Percentiles rank a stretch among this genome's conserved stretches.
These are phyloP conservation scores for Diaporthe sp. DNA, from an alignment of 2,329 filamentous ascomycete genomes.

Conservation along the genomic window DNA sequence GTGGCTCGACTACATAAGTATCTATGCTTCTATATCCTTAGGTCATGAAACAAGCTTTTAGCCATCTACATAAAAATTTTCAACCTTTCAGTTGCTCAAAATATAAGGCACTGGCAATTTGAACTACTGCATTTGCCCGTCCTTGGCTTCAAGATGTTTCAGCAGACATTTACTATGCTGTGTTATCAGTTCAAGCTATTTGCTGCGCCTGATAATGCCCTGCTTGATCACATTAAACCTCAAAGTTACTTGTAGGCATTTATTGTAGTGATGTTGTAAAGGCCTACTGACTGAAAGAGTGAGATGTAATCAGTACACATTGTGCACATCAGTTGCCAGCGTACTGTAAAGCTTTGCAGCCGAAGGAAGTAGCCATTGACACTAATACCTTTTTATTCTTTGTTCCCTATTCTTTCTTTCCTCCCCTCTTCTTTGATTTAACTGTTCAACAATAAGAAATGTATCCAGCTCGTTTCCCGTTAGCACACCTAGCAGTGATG, in stretches of 20 bases:
- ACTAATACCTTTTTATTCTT: not conserved
- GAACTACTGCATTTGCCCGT: too few species aligned
- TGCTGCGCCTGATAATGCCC: not conserved
- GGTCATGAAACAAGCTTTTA: not conserved
- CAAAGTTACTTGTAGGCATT: not conserved
- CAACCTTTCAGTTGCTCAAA: too few species aligned
- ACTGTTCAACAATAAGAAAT: not conserved
- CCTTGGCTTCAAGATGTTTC: too few species aligned
- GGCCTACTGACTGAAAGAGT: not conserved
- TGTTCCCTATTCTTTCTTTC: not conserved
- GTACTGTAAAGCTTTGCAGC: not conserved
- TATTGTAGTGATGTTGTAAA: too few species aligned
- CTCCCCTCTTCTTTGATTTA: not conserved
- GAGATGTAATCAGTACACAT: not conserved
- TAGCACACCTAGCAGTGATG: not conserved
- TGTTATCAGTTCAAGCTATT: not conserved
- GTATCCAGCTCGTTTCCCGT: not conserved
- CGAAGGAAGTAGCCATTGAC: not conserved
- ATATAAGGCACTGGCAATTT: too few species aligned
- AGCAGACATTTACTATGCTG: not conserved
- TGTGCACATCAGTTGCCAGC: not conserved
- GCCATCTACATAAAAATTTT: too few species aligned
- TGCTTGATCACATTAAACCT: not conserved
- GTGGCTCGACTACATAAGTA: not conserved
- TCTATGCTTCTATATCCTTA: not conserved